Evolutionary conservation across 75 land plant genomes (phyloP).

Genomic region (Selaginella tamariscina): DNA sequence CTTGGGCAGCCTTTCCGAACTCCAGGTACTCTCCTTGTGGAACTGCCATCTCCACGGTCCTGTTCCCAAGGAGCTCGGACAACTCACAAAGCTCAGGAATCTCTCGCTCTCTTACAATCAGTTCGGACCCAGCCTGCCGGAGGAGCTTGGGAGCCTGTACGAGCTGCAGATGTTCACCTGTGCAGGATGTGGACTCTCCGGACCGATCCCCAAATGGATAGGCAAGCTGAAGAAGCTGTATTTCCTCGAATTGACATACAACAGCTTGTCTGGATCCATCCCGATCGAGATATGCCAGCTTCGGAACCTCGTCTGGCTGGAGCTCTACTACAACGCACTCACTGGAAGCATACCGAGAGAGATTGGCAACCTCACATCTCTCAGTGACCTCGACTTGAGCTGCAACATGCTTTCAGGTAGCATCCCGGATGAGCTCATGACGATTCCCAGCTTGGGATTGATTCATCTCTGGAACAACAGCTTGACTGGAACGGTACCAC

Average conservation of each 20-base stretch:
- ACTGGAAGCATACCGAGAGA: constrained; percentile 41
- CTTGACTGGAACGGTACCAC: not conserved
- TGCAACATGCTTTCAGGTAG: not conserved
- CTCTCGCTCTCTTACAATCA: not conserved
- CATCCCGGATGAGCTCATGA: not conserved
- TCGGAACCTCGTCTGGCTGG: constrained; percentile 32
- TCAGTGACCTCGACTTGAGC: not conserved
- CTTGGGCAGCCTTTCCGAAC: constrained; percentile 25
- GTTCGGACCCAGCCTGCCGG: not conserved
- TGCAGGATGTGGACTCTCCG: not conserved
- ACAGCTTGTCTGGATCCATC: constrained; percentile 34
- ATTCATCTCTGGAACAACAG: not conserved
- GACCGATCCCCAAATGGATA: not conserved
- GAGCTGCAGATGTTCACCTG: not conserved
- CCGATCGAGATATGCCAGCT: constrained; percentile 35
- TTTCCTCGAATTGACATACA: constrained; percentile 5
- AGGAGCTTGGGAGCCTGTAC: not conserved
- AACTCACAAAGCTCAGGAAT: not conserved
- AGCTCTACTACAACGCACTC: constrained; percentile 37
- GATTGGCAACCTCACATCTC: constrained; percentile 26
- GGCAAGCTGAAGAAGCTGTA: not conserved
- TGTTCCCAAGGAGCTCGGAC: not conserved
- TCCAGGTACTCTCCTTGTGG: constrained; percentile 38
- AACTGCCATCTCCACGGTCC: constrained; percentile 7
- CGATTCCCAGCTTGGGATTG: not conserved